Evolutionary conservation across 2,329 filamentous ascomycete genomes (phyloP).

Genomic region (Oidium heveae): DNA sequence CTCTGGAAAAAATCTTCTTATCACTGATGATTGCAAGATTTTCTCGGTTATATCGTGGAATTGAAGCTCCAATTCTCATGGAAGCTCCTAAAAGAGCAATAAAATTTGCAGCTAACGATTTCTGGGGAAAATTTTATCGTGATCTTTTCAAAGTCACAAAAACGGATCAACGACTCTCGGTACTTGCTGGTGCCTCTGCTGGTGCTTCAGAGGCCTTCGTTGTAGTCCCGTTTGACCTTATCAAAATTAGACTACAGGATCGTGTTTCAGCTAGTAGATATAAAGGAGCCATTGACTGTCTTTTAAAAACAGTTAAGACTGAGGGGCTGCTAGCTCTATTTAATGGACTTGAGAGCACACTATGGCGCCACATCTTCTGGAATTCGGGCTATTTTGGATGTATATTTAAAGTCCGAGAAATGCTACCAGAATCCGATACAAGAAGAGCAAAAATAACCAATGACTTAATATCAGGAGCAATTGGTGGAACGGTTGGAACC

Average conservation of each 20-base stretch:
- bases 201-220: conserved; percentile 92
- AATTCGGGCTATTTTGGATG: conserved; percentile 94
- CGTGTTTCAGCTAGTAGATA: conserved; percentile 78
- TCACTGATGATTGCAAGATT: conserved; percentile 24
- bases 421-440: conserved; percentile 58
- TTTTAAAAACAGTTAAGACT: conserved; percentile 55
- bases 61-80: conserved; percentile 90
- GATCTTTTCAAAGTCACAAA: conserved; percentile 59
- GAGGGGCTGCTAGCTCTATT: conserved; percentile 79
- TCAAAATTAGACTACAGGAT: conserved; percentile 97
- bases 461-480: conserved; percentile 61
- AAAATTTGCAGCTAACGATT: conserved; percentile 97
- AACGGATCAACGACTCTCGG: conserved; percentile 77
- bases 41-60: conserved; percentile 84
- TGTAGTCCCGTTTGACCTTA: conserved; percentile 90
- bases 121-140: conserved; percentile 90
- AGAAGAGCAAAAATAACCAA: conserved; percentile 66
- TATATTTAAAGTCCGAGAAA: conserved; percentile 82
- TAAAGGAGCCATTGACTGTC: conserved; percentile 55
- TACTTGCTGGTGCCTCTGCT: conserved; percentile 81
- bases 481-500: conserved; percentile 79
- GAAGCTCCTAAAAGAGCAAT: conserved; percentile 89
- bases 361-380: conserved; percentile 91
- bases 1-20: background rate
- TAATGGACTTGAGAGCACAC: conserved; percentile 85